A percentile compares a stretch with the other conserved stretches of the same genome.
Evolutionary conservation across 2,329 filamentous ascomycete species (phyloP).

Genomic region (Fusarium euwallaceae): DNA sequence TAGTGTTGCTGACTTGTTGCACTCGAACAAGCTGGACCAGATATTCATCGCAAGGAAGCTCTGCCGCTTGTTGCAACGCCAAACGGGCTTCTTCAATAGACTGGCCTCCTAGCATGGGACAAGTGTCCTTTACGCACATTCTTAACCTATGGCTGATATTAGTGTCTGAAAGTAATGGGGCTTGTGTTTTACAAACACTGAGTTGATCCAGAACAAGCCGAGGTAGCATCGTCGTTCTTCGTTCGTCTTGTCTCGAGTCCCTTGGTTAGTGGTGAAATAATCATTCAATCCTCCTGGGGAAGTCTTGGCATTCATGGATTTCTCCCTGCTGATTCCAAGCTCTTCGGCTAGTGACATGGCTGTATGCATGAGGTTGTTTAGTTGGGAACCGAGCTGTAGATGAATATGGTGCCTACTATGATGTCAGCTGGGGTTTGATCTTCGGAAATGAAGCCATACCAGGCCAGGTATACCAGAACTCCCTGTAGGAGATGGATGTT

Average conservation of each 20-base stretch:
- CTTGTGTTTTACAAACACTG: background rate
- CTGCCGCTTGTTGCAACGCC: background rate
- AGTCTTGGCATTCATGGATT: background rate
- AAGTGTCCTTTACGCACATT: background rate
- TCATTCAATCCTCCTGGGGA: background rate
- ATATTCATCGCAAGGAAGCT: slow-evolving; percentile 11
- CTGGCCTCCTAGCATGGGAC: background rate
- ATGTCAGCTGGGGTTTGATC: background rate
- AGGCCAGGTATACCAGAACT: slow-evolving; percentile 6
- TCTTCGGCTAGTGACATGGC: slow-evolving; percentile 20
- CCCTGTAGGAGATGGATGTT: slow-evolving; percentile 15
- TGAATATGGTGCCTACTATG: slow-evolving; percentile 18
- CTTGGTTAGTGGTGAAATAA: background rate
- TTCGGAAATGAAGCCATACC: background rate
- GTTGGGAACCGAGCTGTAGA: slow-evolving; percentile 9
- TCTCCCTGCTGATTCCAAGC: slow-evolving; percentile 9
- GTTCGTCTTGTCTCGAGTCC: background rate
- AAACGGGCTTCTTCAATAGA: background rate
- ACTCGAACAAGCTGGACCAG: background rate
- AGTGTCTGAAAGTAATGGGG: background rate
- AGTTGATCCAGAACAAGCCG: slow-evolving; percentile 25
- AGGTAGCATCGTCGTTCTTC: slow-evolving; percentile 18
- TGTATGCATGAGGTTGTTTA: slow-evolving; percentile 20
- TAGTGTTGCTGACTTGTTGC: background rate
- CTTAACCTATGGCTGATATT: background rate